Conservation (phyloP, 2,329 filamentous ascomycete genomes). For the Pyricularia pennisetigena region DNA sequence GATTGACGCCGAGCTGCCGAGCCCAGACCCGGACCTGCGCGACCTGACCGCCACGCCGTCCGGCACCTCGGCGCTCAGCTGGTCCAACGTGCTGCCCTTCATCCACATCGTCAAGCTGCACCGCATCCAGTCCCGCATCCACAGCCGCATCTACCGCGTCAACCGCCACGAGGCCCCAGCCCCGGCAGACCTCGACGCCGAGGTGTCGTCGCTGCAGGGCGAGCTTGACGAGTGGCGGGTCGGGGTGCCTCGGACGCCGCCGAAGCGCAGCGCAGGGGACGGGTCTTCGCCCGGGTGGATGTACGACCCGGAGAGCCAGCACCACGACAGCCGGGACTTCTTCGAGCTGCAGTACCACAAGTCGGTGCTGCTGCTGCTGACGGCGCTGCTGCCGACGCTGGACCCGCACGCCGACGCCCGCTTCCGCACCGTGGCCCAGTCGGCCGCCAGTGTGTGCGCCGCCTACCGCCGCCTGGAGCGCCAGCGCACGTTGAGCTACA, state of each 20-base stretch:
- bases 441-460: constrained; percentile 16
- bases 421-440: constrained; percentile 12
- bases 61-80: background rate
- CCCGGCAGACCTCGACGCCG: constrained; percentile 8
- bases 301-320: constrained; percentile 17
- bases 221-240: constrained; percentile 14
- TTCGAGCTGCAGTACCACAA: constrained; percentile 19
- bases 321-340: constrained; percentile 16
- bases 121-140: constrained; percentile 13
- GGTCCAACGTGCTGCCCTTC: constrained; percentile 17
- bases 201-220: constrained; percentile 10
- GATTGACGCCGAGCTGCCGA: constrained; percentile 20
- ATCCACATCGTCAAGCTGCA: constrained; percentile 17
- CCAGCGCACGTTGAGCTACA: constrained; percentile 18
- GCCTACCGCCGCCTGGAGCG: constrained; percentile 20
- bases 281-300: constrained; percentile 14
- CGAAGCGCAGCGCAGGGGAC: constrained; percentile 3
- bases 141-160: constrained; percentile 13
- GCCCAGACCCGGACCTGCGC: constrained; percentile 13
- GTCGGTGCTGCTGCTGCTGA: constrained; percentile 14
- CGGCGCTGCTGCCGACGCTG: constrained; percentile 14
- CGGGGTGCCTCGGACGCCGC: constrained; percentile 12
- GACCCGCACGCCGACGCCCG: constrained; percentile 11
- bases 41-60: constrained; percentile 8
- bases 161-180: constrained; percentile 9